phyloP scores from a whole-genome alignment of 257 asterid species.

The Leptodermis oblonga region DNA sequence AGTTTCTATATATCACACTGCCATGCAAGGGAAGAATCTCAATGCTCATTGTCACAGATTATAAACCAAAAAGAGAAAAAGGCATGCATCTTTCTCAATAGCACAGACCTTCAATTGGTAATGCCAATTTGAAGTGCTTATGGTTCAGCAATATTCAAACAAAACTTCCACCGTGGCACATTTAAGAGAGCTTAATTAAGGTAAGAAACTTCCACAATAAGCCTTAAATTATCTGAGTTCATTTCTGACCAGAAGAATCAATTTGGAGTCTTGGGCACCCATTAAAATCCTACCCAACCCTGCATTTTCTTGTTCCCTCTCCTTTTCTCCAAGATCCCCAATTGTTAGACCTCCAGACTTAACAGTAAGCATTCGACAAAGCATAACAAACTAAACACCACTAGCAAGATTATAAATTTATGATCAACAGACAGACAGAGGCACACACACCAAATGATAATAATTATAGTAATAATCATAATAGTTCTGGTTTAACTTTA shows the following conservation, averaged over 20 bases:
- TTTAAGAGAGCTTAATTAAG: neutral
- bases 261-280: neutral
- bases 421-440: neutral
- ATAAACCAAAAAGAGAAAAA: neutral
- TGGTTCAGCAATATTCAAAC: neutral
- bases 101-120: neutral
- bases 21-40: slow-evolving; percentile 3
- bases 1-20: neutral
- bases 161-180: neutral
- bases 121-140: neutral
- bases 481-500: no score
- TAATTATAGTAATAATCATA: no score
- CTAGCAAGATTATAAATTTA: neutral
- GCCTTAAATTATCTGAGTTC: neutral
- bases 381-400: neutral
- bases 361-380: neutral
- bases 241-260: neutral
- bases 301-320: neutral
- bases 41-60: neutral
- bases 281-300: neutral
- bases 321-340: neutral
- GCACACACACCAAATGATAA: neutral
- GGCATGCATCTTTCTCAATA: neutral
- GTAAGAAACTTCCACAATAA: neutral
- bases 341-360: neutral